These are phyloP conservation scores for Dendryphion nanum DNA, from an alignment of 2,329 filamentous ascomycete species.

Conservation along the genomic window DNA sequence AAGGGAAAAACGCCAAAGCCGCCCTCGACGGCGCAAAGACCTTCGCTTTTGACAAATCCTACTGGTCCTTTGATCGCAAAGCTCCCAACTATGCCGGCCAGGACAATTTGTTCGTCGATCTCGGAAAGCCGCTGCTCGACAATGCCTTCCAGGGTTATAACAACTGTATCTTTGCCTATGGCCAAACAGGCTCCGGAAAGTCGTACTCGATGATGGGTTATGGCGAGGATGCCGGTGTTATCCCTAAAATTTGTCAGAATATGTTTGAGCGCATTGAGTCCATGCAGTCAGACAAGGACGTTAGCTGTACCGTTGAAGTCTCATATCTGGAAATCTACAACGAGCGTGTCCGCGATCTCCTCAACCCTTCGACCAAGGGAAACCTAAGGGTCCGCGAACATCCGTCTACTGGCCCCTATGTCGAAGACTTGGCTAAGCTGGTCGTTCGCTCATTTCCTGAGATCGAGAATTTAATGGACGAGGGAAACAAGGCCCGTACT, in stretches of 20 bases:
- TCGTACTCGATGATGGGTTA: constrained; percentile 99
- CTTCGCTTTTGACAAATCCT: constrained; percentile 95
- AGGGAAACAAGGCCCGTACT: constrained; percentile 97
- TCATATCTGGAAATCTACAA: constrained; percentile 99
- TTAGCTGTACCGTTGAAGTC: constrained; percentile 91
- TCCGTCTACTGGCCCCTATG: constrained; percentile 94
- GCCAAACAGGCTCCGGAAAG: constrained; percentile 97
- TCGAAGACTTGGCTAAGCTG: constrained; percentile 94
- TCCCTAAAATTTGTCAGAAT: constrained; percentile 93
- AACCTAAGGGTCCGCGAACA: constrained; percentile 97
- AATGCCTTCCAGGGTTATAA: constrained; percentile 99
- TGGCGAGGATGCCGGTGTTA: constrained; percentile 91
- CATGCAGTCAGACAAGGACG: constrained; percentile 70
- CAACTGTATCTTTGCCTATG: constrained; percentile 99
- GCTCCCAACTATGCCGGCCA: constrained; percentile 86
- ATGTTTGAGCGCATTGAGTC: constrained; percentile 87
- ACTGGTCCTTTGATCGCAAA: constrained; percentile 92
- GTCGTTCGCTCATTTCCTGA: constrained; percentile 91
- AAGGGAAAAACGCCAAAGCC: constrained; percentile 66
- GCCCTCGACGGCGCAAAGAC: constrained; percentile 67
- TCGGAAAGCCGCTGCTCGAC: constrained; percentile 87
- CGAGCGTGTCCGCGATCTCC: constrained; percentile 88
- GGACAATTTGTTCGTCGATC: constrained; percentile 80
- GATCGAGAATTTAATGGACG: constrained; percentile 97
- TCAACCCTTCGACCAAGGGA: constrained; percentile 93